Conservation (phyloP, 805 yeast species). For the Myxozyma vanderwaltii region DNA sequence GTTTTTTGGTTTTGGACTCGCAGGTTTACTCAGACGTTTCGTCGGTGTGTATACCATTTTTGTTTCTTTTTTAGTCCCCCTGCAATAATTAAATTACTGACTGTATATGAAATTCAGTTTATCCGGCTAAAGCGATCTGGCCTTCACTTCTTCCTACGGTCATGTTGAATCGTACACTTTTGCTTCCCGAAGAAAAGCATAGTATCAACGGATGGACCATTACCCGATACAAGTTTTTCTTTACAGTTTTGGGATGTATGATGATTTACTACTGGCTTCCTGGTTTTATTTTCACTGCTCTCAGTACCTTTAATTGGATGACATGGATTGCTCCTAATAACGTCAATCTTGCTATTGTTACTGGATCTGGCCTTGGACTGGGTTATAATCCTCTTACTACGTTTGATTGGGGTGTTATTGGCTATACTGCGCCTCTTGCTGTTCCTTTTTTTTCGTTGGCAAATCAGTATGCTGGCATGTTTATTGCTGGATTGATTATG, state of each 20-base stretch:
- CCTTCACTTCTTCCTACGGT: conserved; percentile 64
- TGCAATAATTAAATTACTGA: conserved; percentile 59
- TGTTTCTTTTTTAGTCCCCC: conserved; percentile 58
- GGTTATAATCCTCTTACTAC: conserved; percentile 46
- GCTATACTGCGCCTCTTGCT: conserved; percentile 41
- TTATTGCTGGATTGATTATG: conserved; percentile 39
- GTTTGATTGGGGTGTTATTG: conserved; percentile 48
- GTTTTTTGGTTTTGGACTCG: conserved; percentile 63
- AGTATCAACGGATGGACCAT: conserved; percentile 62
- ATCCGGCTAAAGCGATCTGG: conserved; percentile 57
- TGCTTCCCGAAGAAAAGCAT: conserved; percentile 37
- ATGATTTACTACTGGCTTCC: conserved; percentile 59
- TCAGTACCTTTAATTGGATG: conserved; percentile 65
- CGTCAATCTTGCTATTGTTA: conserved; percentile 55
- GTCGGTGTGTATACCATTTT: conserved; percentile 61
- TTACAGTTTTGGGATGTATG: conserved; percentile 45
- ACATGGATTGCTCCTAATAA: conserved; percentile 44
- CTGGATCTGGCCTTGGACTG: conserved; percentile 58
- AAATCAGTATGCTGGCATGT: conserved; percentile 44
- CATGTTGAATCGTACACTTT: conserved; percentile 54
- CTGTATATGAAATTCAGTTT: conserved; percentile 45
- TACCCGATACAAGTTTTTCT: conserved; percentile 54
- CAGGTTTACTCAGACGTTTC: conserved; percentile 39
- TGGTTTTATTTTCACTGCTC: conserved; percentile 53
- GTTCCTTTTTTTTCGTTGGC: conserved; percentile 49